Percentiles rank a stretch among this genome's conserved stretches.
Evolutionary conservation across 768 basidiomycete genomes (phyloP).

Genomic region (Phaeotremella fagi): DNA sequence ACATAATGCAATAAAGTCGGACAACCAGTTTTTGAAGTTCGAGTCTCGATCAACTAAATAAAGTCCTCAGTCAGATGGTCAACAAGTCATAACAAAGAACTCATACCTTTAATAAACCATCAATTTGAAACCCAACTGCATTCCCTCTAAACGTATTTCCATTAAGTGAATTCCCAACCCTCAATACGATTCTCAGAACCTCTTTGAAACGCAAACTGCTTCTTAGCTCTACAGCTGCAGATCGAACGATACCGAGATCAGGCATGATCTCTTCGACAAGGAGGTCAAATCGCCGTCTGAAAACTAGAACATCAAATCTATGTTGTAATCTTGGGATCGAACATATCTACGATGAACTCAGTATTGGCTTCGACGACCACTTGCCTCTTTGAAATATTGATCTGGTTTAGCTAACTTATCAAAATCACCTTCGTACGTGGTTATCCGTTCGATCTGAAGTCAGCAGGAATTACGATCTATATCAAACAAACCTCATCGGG

Average conservation of each 20-base stretch:
- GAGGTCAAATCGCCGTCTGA: slow-evolving; percentile 71
- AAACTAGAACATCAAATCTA: slow-evolving; percentile 76
- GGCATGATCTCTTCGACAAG: slow-evolving; percentile 79
- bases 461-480: background rate
- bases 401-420: slow-evolving; percentile 75
- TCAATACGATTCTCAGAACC: slow-evolving; percentile 67
- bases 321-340: slow-evolving; percentile 67
- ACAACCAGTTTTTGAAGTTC: slow-evolving; percentile 66
- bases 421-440: slow-evolving; percentile 62
- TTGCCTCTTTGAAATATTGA: slow-evolving; percentile 71
- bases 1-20: slow-evolving; percentile 89
- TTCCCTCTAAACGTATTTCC: slow-evolving; percentile 74
- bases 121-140: slow-evolving; percentile 78
- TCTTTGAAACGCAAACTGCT: slow-evolving; percentile 57
- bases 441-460: slow-evolving; percentile 60
- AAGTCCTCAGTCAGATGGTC: too few relatives aligned
- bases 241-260: slow-evolving; percentile 67
- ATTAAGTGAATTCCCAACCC: slow-evolving; percentile 78
- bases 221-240: slow-evolving; percentile 66
- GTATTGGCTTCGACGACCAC: slow-evolving; percentile 8
- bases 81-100: background rate
- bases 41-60: slow-evolving; percentile 77
- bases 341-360: slow-evolving; percentile 58
- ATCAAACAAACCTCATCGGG: slow-evolving; percentile 63
- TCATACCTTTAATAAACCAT: slow-evolving; percentile 70